phyloP scores from a whole-genome alignment of 1,139 yeast genomes.

The Pneumocystis oryctolagi region DNA sequence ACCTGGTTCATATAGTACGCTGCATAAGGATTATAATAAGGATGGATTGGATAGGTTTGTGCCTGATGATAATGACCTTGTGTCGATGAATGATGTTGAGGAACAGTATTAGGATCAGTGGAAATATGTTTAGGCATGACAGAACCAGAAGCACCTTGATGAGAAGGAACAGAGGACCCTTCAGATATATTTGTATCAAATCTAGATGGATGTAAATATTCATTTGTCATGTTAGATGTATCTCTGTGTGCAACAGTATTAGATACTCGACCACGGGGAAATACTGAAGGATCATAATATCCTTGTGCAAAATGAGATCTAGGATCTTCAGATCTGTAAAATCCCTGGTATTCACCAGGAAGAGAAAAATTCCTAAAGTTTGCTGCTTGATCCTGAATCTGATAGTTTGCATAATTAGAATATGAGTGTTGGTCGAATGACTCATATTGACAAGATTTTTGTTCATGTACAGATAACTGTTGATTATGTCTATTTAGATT shows the following conservation, averaged over 20 bases:
- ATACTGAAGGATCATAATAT: slow-evolving; percentile 1
- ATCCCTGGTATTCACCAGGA: slow-evolving; percentile 1
- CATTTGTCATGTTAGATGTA: not conserved
- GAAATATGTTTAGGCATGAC: not conserved
- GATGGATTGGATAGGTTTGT: slow-evolving; percentile 3
- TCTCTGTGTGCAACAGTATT: not conserved
- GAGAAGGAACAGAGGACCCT: not conserved
- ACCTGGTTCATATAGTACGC: slow-evolving; percentile 3
- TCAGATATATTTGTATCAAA: not conserved
- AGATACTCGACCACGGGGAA: not conserved
- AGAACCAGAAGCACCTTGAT: not conserved
- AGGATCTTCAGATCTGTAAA: slow-evolving; percentile 1
- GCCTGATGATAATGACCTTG: not conserved
- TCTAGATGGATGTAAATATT: not conserved
- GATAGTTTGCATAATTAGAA: not conserved
- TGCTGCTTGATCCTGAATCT: not conserved
- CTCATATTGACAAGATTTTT: not conserved
- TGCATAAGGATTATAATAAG: slow-evolving; percentile 4
- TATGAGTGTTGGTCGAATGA: not conserved
- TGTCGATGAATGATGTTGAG: not conserved
- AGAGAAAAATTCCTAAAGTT: not conserved
- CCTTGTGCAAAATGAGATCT: not conserved
- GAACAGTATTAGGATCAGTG: not conserved
- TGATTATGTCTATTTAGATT: not conserved
- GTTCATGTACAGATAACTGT: not conserved